phyloP scores from a whole-genome alignment of 805 yeast genomes.

The Candida koratica region DNA sequence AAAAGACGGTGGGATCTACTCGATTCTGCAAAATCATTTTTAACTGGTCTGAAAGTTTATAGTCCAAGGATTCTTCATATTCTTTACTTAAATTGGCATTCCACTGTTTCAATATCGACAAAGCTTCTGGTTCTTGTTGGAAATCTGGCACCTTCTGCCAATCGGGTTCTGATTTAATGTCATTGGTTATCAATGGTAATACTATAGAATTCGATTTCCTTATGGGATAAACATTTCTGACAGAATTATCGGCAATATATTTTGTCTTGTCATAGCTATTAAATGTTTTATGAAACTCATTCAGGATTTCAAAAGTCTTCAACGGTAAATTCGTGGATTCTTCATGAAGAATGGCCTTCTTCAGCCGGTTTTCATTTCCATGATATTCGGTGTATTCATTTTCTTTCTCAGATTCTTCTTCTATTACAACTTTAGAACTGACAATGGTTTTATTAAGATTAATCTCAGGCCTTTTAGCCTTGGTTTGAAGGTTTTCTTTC shows the following conservation, averaged over 20 bases:
- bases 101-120: background rate
- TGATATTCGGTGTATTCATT: background rate
- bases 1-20: conserved; percentile 6
- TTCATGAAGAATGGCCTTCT: background rate
- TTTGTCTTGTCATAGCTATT: background rate
- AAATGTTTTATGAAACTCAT: background rate
- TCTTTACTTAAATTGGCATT: background rate
- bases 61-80: conserved; percentile 1
- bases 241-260: background rate
- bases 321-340: background rate
- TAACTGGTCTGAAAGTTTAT: background rate
- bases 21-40: conserved; percentile 1
- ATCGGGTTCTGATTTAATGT: background rate
- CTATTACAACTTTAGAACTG: conserved; percentile 11
- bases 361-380: background rate
- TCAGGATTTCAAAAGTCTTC: background rate
- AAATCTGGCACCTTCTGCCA: no score
- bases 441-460: conserved; percentile 7
- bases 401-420: conserved; percentile 4
- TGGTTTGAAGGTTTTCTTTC: conserved; percentile 5
- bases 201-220: background rate
- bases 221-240: background rate
- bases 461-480: conserved; percentile 8
- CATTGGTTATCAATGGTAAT: conserved; percentile 3
- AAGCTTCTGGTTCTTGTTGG: background rate